Conservation (phyloP, 768 basidiomycete species). For the Candolleomyces aberdarensis region DNA sequence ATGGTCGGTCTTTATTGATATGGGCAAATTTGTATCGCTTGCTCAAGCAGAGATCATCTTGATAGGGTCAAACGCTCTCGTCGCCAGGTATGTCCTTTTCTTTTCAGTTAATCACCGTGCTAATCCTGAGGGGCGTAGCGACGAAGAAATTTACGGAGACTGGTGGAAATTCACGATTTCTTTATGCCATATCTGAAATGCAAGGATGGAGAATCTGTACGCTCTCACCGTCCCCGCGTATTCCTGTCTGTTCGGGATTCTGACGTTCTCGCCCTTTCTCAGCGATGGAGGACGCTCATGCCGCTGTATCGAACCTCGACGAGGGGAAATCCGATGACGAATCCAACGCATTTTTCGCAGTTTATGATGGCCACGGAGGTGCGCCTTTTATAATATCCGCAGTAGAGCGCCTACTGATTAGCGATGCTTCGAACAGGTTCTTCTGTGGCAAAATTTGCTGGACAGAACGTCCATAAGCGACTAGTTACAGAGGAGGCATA, state of each 20-base stretch:
- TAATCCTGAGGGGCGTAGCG: conserved; percentile 40
- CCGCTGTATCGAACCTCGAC: conserved; percentile 68
- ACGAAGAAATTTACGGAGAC: conserved; percentile 78
- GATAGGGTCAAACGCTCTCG: conserved; percentile 84
- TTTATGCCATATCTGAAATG: conserved; percentile 90
- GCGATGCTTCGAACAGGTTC: conserved; percentile 47
- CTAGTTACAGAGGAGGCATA: conserved; percentile 72
- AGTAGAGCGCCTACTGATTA: conserved; percentile 8
- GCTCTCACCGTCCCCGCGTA: conserved; percentile 32
- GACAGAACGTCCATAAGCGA: conserved; percentile 78
- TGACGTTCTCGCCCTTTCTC: conserved; percentile 14
- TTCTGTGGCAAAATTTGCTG: conserved; percentile 84
- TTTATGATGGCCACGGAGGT: conserved; percentile 99
- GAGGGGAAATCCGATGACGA: conserved; percentile 33
- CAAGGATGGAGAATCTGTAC: conserved; percentile 98
- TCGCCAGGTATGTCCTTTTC: conserved; percentile 56
- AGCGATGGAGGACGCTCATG: conserved; percentile 99
- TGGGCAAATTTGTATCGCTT: conserved; percentile 8
- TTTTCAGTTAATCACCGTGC: conserved; percentile 1
- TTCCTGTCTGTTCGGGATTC: background rate
- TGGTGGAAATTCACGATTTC: conserved; percentile 66
- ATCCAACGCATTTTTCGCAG: conserved; percentile 85
- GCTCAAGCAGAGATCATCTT: conserved; percentile 15
- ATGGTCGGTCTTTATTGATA: conserved; percentile 30
- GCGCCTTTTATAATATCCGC: conserved; percentile 20